These are phyloP conservation scores for Purpureocillium takamizusanense DNA, from an alignment of 2,329 filamentous ascomycete genomes.

Conservation along the genomic window DNA sequence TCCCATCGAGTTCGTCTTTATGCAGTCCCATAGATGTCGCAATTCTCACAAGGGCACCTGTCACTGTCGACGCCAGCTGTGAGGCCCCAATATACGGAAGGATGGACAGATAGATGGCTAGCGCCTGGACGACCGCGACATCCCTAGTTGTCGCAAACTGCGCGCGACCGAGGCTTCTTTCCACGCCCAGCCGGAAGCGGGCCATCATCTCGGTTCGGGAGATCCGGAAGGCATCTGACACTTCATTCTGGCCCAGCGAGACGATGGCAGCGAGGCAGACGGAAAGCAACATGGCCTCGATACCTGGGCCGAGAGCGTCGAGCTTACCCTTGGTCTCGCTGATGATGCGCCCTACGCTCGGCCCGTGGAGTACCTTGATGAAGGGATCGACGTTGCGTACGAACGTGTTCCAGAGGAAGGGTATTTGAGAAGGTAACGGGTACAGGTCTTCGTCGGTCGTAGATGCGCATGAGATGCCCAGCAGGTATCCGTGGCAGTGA, in stretches of 20 bases:
- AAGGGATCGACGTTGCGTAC: conserved; percentile 20
- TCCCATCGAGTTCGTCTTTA: background rate
- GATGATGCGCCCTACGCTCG: conserved; percentile 11
- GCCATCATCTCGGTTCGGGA: conserved; percentile 10
- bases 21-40: conserved; percentile 13
- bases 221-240: conserved; percentile 8
- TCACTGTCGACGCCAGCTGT: conserved; percentile 15
- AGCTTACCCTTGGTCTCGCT: conserved; percentile 11
- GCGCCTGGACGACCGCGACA: conserved; percentile 14
- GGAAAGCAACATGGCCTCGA: conserved; percentile 16
- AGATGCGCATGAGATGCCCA: conserved; percentile 7
- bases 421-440: conserved; percentile 17
- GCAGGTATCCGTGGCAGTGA: conserved; percentile 9
- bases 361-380: conserved; percentile 18
- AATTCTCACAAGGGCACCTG: conserved; percentile 13
- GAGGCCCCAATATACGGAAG: conserved; percentile 10
- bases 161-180: conserved; percentile 14
- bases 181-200: conserved; percentile 12
- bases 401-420: conserved; percentile 20
- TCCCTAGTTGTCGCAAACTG: conserved; percentile 13
- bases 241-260: conserved; percentile 14
- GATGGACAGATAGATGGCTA: conserved; percentile 16
- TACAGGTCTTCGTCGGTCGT: conserved; percentile 7
- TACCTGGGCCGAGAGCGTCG: conserved; percentile 6
- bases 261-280: conserved; percentile 16